Conservation (phyloP, 2,329 filamentous ascomycete genomes). For the Sphaceloma murrayae region DNA sequence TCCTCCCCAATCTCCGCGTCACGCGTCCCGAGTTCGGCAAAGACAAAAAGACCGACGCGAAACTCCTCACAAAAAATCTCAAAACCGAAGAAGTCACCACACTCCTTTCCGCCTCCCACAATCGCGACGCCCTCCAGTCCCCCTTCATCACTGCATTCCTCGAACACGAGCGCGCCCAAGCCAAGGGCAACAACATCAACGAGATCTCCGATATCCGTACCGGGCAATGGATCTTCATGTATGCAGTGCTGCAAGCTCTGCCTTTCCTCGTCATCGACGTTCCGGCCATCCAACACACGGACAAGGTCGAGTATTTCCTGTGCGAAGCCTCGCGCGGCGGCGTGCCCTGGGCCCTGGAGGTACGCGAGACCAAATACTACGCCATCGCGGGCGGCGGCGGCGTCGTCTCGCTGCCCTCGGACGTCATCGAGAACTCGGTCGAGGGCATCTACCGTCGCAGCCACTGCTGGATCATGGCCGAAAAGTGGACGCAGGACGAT, state of each 20-base stretch:
- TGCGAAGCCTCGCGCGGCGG: constrained; percentile 65
- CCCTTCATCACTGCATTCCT: constrained; percentile 63
- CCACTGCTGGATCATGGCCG: constrained; percentile 58
- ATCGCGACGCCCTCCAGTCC: constrained; percentile 55
- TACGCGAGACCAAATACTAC: constrained; percentile 53
- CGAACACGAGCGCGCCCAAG: constrained; percentile 60
- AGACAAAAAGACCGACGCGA: constrained; percentile 63
- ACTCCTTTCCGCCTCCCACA: constrained; percentile 72
- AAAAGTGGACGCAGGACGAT: constrained; percentile 47
- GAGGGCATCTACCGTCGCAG: constrained; percentile 59
- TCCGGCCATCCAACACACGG: constrained; percentile 56
- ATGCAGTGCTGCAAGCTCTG: constrained; percentile 65
- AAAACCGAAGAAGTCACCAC: constrained; percentile 69
- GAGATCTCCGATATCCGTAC: constrained; percentile 63
- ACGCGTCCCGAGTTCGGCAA: constrained; percentile 57
- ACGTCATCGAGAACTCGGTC: constrained; percentile 56
- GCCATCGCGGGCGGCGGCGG: constrained; percentile 58
- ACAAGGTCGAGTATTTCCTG: constrained; percentile 72
- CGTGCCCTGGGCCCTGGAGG: constrained; percentile 62
- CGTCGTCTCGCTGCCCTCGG: constrained; percentile 52
- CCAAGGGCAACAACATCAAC: constrained; percentile 52
- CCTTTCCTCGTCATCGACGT: constrained; percentile 71
- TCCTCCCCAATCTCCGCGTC: constrained; percentile 59
- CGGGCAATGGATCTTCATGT: constrained; percentile 74
- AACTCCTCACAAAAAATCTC: constrained; percentile 60